Conservation (phyloP, 495 filamentous ascomycete species). For the Bathelium albidoporum region DNA sequence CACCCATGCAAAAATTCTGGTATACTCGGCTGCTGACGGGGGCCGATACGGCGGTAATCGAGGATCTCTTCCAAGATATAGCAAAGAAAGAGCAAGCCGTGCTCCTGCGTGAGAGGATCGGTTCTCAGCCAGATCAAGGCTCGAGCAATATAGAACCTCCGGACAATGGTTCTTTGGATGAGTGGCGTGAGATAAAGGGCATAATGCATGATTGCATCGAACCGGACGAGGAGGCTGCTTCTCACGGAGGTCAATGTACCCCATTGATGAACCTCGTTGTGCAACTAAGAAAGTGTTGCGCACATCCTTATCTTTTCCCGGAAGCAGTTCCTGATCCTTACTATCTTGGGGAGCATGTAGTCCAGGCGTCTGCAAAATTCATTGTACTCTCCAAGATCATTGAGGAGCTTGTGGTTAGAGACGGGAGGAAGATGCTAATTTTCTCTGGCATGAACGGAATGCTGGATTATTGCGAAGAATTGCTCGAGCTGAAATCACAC, state of each 20-base stretch:
- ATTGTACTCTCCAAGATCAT: slow-evolving; percentile 54
- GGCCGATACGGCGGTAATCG: slow-evolving; percentile 40
- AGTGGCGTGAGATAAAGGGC: slow-evolving; percentile 32
- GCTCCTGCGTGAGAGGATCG: slow-evolving; percentile 6
- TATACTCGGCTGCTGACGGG: slow-evolving; percentile 52
- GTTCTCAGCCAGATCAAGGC: slow-evolving; percentile 14
- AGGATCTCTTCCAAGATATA: slow-evolving; percentile 43
- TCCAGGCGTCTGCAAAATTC: slow-evolving; percentile 52
- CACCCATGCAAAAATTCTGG: slow-evolving; percentile 52
- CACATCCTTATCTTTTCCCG: slow-evolving; percentile 50
- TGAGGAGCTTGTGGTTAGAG: slow-evolving; percentile 43
- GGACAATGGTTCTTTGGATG: slow-evolving; percentile 34
- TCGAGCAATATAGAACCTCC: slow-evolving; percentile 15
- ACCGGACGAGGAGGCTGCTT: slow-evolving; percentile 31
- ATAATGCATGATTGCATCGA: not conserved
- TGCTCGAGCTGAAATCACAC: slow-evolving; percentile 35
- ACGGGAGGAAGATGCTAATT: slow-evolving; percentile 51
- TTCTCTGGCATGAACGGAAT: slow-evolving; percentile 54
- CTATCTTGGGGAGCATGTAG: slow-evolving; percentile 41
- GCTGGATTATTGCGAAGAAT: slow-evolving; percentile 50
- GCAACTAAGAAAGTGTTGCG: slow-evolving; percentile 56
- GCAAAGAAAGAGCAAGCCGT: slow-evolving; percentile 39
- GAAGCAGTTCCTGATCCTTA: slow-evolving; percentile 44
- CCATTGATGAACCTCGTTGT: slow-evolving; percentile 51
- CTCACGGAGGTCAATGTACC: not conserved